These are phyloP conservation scores for Talaromyces sp. DNA, from an alignment of 2,329 filamentous ascomycete species.

Conservation along the genomic window DNA sequence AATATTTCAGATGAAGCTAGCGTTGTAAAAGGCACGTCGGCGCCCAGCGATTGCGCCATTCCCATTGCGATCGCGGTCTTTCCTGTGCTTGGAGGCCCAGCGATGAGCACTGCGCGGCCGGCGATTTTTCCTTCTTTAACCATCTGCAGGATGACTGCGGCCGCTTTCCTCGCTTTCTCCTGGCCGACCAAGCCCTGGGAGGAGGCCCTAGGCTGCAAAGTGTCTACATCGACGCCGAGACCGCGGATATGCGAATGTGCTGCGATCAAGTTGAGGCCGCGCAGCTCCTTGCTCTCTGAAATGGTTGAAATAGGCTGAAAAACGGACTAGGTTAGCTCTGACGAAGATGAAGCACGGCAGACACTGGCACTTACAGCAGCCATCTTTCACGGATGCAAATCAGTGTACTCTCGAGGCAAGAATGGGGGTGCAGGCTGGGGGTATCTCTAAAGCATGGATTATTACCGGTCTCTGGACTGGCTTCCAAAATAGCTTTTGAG, in stretches of 20 bases:
- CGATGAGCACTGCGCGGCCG: constrained; percentile 87
- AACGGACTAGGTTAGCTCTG: neutral
- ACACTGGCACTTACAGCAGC: constrained; percentile 9
- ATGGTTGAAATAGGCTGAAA: constrained; percentile 67
- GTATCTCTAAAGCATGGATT: neutral
- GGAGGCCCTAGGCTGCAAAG: constrained; percentile 74
- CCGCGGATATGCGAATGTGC: constrained; percentile 97
- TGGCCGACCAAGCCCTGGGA: constrained; percentile 95
- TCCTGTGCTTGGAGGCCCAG: constrained; percentile 91
- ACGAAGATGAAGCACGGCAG: neutral
- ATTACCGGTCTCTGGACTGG: neutral
- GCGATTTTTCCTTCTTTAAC: constrained; percentile 99
- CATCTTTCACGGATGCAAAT: constrained; percentile 1
- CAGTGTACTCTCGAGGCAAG: neutral
- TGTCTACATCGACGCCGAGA: constrained; percentile 86
- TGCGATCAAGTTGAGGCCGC: constrained; percentile 93
- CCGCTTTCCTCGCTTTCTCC: constrained; percentile 92
- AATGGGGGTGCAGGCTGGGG: neutral
- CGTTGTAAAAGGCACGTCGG: constrained; percentile 94
- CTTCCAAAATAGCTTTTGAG: neutral
- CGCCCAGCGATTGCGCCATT: constrained; percentile 91
- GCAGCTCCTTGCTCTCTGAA: constrained; percentile 91
- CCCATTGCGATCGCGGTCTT: constrained; percentile 99
- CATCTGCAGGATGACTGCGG: constrained; percentile 96
- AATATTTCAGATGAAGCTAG: constrained; percentile 96